phyloP scores from a whole-genome alignment of 345 rosid species.

The Salix arbutifolia region DNA sequence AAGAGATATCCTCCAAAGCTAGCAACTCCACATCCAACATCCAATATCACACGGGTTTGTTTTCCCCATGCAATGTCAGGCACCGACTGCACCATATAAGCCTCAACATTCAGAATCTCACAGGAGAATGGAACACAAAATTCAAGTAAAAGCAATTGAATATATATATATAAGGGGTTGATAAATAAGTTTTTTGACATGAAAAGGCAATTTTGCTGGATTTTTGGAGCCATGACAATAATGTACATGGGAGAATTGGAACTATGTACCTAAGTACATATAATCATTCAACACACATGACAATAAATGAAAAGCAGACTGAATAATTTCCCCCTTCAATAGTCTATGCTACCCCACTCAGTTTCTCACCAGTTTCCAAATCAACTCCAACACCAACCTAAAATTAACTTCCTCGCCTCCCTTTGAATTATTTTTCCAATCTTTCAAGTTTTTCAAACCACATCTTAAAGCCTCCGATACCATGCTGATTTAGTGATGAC shows the following conservation, averaged over 20 bases:
- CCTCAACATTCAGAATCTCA: constrained; percentile 12
- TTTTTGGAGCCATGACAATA: background rate
- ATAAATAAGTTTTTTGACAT: background rate
- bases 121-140: background rate
- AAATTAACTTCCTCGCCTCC: background rate
- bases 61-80: constrained; percentile 83
- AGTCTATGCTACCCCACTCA: background rate
- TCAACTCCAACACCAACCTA: background rate
- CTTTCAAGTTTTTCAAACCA: background rate
- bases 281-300: background rate
- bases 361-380: background rate
- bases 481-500: background rate
- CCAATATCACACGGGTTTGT: constrained; percentile 73
- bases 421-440: background rate
- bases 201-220: background rate
- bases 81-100: constrained; percentile 55
- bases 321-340: background rate
- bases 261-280: background rate
- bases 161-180: background rate
- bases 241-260: background rate
- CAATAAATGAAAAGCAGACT: background rate
- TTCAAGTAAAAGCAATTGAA: background rate
- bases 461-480: background rate
- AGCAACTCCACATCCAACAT: constrained; percentile 99
- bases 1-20: constrained; percentile 96